Evolutionary conservation across 2,329 filamentous ascomycete genomes (phyloP).

Genomic region (Neospermospora avenae): DNA sequence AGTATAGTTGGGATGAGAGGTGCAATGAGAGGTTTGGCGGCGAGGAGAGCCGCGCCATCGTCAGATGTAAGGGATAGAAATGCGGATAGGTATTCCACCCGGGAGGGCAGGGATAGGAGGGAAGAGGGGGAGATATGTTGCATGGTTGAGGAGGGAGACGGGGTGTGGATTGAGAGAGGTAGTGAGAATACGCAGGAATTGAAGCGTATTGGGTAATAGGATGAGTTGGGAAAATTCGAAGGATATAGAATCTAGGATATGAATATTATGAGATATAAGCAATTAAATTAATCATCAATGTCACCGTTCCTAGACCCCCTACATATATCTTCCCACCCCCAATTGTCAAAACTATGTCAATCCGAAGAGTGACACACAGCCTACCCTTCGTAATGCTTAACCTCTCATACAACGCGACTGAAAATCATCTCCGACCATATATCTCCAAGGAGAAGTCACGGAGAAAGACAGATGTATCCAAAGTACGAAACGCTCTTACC

Average conservation of each 20-base stretch:
- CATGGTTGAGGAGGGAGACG: conserved; percentile 22
- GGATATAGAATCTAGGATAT: not conserved
- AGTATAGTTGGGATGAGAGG: conserved; percentile 78
- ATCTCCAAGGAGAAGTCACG: conserved; percentile 10
- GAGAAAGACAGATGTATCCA: not conserved
- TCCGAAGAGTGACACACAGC: not conserved
- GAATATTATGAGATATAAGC: not conserved
- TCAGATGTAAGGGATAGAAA: conserved; percentile 30
- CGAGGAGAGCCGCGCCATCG: conserved; percentile 33
- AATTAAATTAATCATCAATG: not conserved
- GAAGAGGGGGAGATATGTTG: conserved; percentile 31
- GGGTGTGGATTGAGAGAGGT: not conserved
- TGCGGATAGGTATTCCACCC: conserved; percentile 29
- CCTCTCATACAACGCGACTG: not conserved
- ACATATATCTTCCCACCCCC: not conserved
- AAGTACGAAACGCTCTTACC: no score
- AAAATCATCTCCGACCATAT: not conserved
- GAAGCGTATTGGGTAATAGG: not conserved
- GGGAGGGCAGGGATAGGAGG: conserved; percentile 26
- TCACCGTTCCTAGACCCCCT: not conserved
- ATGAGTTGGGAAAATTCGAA: not conserved
- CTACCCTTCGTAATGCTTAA: not conserved
- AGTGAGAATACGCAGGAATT: not conserved
- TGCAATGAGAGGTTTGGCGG: conserved; percentile 31
- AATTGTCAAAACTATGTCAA: no score